phyloP scores from a whole-genome alignment of 1,284 basidiomycete genomes.

The Austroboletus novae-zelandiae region DNA sequence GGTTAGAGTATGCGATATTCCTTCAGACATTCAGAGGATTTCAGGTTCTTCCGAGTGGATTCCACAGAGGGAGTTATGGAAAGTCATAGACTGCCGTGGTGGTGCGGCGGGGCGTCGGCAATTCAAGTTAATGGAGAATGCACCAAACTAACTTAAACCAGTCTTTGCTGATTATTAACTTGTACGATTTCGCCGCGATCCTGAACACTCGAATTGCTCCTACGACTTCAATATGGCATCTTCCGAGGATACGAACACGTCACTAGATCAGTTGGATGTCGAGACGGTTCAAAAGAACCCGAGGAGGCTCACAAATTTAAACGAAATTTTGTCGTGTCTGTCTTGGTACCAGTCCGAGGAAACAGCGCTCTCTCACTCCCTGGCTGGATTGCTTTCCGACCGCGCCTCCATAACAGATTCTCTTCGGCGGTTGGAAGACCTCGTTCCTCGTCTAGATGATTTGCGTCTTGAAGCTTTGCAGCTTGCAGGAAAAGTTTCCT shows the following conservation, averaged over 20 bases:
- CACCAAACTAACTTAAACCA: no score
- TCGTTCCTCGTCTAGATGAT: slow-evolving; percentile 64
- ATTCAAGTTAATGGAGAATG: no score
- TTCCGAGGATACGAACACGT: slow-evolving; percentile 11
- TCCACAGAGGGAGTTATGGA: no score
- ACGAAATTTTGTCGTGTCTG: slow-evolving; percentile 68
- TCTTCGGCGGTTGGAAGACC: slow-evolving; percentile 58
- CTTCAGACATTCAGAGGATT: slow-evolving; percentile 33
- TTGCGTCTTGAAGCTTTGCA: slow-evolving; percentile 61
- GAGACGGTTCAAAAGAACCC: slow-evolving; percentile 36
- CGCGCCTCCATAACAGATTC: slow-evolving; percentile 66
- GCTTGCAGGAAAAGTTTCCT: slow-evolving; percentile 57
- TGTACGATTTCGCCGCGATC: no score
- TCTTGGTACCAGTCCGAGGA: slow-evolving; percentile 78
- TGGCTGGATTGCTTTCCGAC: slow-evolving; percentile 70
- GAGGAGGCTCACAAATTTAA: slow-evolving; percentile 56
- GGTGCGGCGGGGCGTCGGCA: no score
- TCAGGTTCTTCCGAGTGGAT: slow-evolving; percentile 12
- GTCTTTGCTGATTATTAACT: no score
- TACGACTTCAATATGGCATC: background rate
- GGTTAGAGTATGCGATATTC: slow-evolving; percentile 55
- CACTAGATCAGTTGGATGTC: slow-evolving; percentile 9
- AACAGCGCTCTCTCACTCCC: slow-evolving; percentile 71
- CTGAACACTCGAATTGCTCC: background rate
- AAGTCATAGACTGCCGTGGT: no score